Conservation (phyloP, 768 basidiomycete genomes). For the Russula earlei region DNA sequence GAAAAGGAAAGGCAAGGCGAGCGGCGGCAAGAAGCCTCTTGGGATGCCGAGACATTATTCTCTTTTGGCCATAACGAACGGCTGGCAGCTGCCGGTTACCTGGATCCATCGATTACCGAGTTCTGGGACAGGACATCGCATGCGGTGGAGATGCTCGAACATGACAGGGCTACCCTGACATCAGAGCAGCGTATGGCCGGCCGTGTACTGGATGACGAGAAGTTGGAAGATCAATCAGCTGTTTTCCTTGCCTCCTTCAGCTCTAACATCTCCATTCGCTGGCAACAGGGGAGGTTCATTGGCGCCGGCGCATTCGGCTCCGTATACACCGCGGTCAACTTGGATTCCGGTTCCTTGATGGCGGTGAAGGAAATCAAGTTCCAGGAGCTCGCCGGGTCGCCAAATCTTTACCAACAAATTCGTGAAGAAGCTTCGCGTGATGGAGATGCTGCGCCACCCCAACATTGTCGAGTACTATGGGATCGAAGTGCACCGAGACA, state of each 20-base stretch:
- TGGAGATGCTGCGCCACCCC: conserved; percentile 96
- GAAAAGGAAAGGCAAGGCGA: conserved; percentile 80
- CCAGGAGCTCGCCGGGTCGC: conserved; percentile 82
- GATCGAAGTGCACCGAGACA: conserved; percentile 96
- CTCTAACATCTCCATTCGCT: conserved; percentile 90
- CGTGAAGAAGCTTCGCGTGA: conserved; percentile 92
- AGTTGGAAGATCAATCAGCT: conserved; percentile 85
- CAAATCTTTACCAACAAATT: conserved; percentile 85
- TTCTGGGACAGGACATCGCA: conserved; percentile 67
- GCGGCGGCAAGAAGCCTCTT: conserved; percentile 38
- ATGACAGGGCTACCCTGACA: conserved; percentile 46
- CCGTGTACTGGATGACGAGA: conserved; percentile 89
- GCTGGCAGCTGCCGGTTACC: conserved; percentile 34
- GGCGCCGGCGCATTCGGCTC: conserved; percentile 98
- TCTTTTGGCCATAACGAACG: conserved; percentile 29
- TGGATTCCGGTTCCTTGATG: conserved; percentile 94
- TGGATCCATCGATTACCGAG: conserved; percentile 55
- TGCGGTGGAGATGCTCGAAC: conserved; percentile 57
- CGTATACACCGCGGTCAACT: conserved; percentile 97
- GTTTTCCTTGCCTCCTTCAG: conserved; percentile 93
- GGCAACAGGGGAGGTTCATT: conserved; percentile 98
- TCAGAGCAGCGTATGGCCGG: conserved; percentile 72
- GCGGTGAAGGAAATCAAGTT: conserved; percentile 99
- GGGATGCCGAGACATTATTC: conserved; percentile 35
- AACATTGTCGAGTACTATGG: conserved; percentile 99